Evolutionary conservation across 495 filamentous ascomycete genomes (phyloP).

Genomic region (Penicillium maclennaniae): DNA sequence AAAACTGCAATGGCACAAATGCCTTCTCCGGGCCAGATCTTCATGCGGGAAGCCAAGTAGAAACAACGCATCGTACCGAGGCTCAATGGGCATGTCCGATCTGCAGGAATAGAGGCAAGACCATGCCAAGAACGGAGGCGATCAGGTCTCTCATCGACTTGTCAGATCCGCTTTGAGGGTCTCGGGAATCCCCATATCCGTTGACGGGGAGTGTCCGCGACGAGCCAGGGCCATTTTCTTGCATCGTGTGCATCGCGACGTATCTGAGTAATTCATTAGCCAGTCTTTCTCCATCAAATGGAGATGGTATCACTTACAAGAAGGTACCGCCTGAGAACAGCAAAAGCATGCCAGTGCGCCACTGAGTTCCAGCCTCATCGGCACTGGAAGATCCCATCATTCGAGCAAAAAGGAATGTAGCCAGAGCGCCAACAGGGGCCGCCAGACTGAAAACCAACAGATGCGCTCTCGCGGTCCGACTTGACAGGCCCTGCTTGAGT

Average conservation of each 20-base stretch:
- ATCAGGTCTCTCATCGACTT: slow-evolving; percentile 55
- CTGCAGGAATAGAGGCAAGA: slow-evolving; percentile 83
- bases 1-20: background rate
- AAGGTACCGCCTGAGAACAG: slow-evolving; percentile 95
- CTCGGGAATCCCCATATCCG: slow-evolving; percentile 60
- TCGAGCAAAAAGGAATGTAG: slow-evolving; percentile 75
- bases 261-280: slow-evolving; percentile 55
- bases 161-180: slow-evolving; percentile 34
- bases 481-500: slow-evolving; percentile 82
- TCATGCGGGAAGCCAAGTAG: background rate
- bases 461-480: slow-evolving; percentile 79
- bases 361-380: slow-evolving; percentile 55
- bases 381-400: slow-evolving; percentile 54
- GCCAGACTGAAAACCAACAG: slow-evolving; percentile 87
- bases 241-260: slow-evolving; percentile 98
- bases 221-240: slow-evolving; percentile 60
- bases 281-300: background rate
- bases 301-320: slow-evolving; percentile 57
- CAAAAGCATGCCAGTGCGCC: slow-evolving; percentile 89
- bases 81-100: slow-evolving; percentile 80
- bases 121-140: slow-evolving; percentile 81
- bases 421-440: slow-evolving; percentile 79
- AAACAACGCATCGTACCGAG: background rate
- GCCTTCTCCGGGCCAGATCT: background rate
- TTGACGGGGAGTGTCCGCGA: slow-evolving; percentile 55